Evolutionary conservation across 2,329 filamentous ascomycete genomes (phyloP).

Genomic region (Cercospora sp.): DNA sequence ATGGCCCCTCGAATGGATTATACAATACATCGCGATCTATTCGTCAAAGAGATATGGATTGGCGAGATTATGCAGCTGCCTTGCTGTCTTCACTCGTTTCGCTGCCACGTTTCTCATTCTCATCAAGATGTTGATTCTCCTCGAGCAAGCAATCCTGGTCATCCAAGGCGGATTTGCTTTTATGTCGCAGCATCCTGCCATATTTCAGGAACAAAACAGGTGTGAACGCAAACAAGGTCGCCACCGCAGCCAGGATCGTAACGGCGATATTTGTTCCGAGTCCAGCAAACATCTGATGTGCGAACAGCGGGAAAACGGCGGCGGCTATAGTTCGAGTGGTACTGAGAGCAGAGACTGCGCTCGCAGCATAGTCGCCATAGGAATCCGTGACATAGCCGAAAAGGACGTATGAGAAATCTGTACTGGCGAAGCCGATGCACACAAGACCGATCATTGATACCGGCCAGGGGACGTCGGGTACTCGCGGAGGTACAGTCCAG

Average conservation of each 20-base stretch:
- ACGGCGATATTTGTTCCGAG: constrained; percentile 44
- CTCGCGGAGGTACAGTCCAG: constrained; percentile 29
- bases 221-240: constrained; percentile 40
- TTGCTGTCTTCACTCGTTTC: not conserved
- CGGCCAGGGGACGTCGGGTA: constrained; percentile 25
- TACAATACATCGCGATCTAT: not conserved
- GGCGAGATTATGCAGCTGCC: not conserved
- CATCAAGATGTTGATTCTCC: constrained; percentile 27
- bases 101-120: not conserved
- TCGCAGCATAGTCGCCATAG: constrained; percentile 60
- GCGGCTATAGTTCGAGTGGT: constrained; percentile 57
- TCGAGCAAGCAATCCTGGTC: constrained; percentile 21
- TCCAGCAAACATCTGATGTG: constrained; percentile 57
- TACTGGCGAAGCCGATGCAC: constrained; percentile 30
- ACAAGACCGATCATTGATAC: constrained; percentile 32
- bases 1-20: not conserved
- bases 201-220: constrained; percentile 28
- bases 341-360: constrained; percentile 58
- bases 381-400: constrained; percentile 64
- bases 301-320: constrained; percentile 58
- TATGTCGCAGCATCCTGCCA: constrained; percentile 17
- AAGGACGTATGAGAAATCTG: constrained; percentile 29
- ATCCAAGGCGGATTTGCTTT: constrained; percentile 21
- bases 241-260: constrained; percentile 39
- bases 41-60: not conserved